A percentile compares a stretch with the other conserved stretches of the same genome.
Conservation (phyloP, 805 yeast genomes). For the Sugiyamaella valdiviana region DNA sequence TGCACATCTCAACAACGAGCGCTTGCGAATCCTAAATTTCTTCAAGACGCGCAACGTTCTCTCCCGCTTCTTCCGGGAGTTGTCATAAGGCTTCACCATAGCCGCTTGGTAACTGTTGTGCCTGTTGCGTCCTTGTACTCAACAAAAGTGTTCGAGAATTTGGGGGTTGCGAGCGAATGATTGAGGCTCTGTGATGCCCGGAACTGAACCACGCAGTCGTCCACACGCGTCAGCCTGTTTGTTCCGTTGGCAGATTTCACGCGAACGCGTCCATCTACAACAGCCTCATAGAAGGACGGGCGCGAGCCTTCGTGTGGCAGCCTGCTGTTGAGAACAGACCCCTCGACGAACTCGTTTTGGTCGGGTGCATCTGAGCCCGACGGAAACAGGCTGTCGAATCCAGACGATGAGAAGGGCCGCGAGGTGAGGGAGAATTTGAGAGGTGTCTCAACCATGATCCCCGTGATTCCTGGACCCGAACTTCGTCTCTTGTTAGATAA, state of each 20-base stretch:
- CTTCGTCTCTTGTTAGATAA: constrained; percentile 3
- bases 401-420: constrained; percentile 14
- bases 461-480: constrained; percentile 19
- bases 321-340: background rate
- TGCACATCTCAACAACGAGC: constrained; percentile 87
- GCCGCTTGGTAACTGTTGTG: constrained; percentile 3
- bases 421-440: constrained; percentile 12
- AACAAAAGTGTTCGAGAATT: constrained; percentile 9
- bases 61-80: constrained; percentile 13
- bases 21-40: constrained; percentile 70
- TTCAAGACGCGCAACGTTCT: constrained; percentile 63
- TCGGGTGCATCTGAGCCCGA: constrained; percentile 16
- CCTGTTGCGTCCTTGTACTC: constrained; percentile 8
- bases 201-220: constrained; percentile 5
- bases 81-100: constrained; percentile 9
- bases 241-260: background rate
- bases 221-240: background rate
- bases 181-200: constrained; percentile 11
- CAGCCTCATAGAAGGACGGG: constrained; percentile 13
- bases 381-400: constrained; percentile 13
- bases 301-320: constrained; percentile 4
- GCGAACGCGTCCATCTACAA: constrained; percentile 12
- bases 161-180: constrained; percentile 13
- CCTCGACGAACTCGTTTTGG: constrained; percentile 2
- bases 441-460: constrained; percentile 15